phyloP scores from a whole-genome alignment of 2,329 filamentous ascomycete genomes.

The Diaporthe caulivora region DNA sequence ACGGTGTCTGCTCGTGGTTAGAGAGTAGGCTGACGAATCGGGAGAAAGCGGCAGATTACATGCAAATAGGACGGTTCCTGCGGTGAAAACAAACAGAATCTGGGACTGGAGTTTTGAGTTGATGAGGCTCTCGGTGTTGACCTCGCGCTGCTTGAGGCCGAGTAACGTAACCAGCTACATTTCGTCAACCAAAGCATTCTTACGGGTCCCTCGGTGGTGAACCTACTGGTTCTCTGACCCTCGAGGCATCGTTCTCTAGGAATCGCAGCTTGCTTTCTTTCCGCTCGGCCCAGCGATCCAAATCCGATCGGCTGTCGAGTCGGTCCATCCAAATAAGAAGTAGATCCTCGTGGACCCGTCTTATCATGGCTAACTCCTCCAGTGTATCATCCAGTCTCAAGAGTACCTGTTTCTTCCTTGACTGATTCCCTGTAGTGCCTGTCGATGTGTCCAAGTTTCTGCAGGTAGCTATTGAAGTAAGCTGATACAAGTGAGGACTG shows the following conservation, averaged over 20 bases:
- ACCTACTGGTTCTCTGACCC: neutral
- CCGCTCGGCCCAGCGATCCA: neutral
- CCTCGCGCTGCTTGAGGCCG: conserved; percentile 4
- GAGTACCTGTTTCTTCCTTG: neutral
- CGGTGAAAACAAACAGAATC: conserved; percentile 24
- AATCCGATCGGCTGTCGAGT: neutral
- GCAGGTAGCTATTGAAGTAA: neutral
- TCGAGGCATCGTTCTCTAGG: neutral
- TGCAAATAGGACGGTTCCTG: conserved; percentile 20
- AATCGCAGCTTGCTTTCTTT: neutral
- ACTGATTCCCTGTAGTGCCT: neutral
- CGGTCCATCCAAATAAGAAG: neutral
- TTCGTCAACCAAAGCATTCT: neutral
- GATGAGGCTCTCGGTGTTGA: conserved; percentile 19
- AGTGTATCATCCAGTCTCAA: neutral
- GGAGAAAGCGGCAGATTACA: neutral
- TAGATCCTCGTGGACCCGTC: neutral
- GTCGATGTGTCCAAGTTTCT: neutral
- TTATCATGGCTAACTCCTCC: neutral
- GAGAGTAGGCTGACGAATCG: neutral
- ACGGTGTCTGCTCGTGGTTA: neutral
- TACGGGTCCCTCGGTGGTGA: too few relatives aligned
- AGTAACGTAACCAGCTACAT: conserved; percentile 19
- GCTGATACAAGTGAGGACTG: too few relatives aligned
- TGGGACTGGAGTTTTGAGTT: conserved; percentile 8